phyloP scores from a whole-genome alignment of 192 early-diverging fungal genomes.

The Backusella macrospora region DNA sequence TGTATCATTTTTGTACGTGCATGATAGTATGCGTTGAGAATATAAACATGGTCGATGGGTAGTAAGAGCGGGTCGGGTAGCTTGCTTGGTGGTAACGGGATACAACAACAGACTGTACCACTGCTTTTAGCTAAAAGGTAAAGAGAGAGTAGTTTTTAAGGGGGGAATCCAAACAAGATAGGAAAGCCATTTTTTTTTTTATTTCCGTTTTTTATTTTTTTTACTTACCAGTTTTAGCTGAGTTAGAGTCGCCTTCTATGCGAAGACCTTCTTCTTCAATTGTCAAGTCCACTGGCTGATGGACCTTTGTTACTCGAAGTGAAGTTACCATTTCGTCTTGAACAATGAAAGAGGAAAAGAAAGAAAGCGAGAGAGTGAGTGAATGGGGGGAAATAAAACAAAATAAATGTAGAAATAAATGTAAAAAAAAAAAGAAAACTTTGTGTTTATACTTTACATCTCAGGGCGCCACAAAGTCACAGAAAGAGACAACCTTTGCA shows the following conservation, averaged over 20 bases:
- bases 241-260: slow-evolving; percentile 40
- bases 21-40: slow-evolving; percentile 24
- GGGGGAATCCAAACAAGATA: not conserved
- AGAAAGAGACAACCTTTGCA: not conserved
- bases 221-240: slow-evolving; percentile 27
- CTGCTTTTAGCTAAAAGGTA: slow-evolving; percentile 16
- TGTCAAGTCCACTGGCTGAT: slow-evolving; percentile 25
- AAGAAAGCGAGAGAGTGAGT: not conserved
- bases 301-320: slow-evolving; percentile 19
- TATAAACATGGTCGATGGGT: slow-evolving; percentile 30
- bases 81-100: slow-evolving; percentile 29
- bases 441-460: not conserved
- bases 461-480: slow-evolving; percentile 12
- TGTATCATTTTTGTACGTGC: slow-evolving; percentile 33
- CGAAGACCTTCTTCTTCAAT: slow-evolving; percentile 37
- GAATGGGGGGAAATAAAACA: not conserved
- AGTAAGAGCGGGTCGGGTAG: slow-evolving; percentile 28
- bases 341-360: not conserved
- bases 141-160: not conserved
- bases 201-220: not conserved
- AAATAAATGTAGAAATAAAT: not conserved
- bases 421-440: not conserved
- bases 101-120: slow-evolving; percentile 26
- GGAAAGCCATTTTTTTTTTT: not conserved
- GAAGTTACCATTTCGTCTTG: slow-evolving; percentile 13